Conservation (phyloP, 192 early-diverging fungal species). For the Backusella morwellensis region DNA sequence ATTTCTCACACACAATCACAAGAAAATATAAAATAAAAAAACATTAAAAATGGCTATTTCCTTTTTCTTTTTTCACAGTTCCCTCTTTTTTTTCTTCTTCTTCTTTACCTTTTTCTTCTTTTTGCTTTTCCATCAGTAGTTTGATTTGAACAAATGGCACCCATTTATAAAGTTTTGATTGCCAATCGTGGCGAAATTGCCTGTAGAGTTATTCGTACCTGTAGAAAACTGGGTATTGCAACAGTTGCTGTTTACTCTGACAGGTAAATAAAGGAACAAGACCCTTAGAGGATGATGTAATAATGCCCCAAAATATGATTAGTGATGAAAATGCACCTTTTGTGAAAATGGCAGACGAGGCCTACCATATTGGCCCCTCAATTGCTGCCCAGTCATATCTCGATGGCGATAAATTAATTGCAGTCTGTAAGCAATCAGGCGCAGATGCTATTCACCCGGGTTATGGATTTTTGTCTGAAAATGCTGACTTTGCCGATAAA, state of each 20-base stretch:
- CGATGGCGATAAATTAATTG: constrained; percentile 49
- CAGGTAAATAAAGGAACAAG: constrained; percentile 39
- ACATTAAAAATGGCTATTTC: not conserved
- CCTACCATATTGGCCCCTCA: constrained; percentile 53
- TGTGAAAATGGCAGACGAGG: constrained; percentile 55
- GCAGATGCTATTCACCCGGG: constrained; percentile 60
- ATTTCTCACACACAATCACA: constrained; percentile 4
- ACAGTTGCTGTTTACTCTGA: constrained; percentile 71
- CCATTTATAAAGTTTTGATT: constrained; percentile 53
- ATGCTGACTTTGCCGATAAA: constrained; percentile 53
- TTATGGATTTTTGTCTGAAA: constrained; percentile 64
- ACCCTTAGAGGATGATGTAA: too few relatives aligned
- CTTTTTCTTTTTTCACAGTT: not conserved
- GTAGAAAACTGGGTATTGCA: constrained; percentile 60
- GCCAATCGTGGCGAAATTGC: constrained; percentile 85
- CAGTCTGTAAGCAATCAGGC: constrained; percentile 42
- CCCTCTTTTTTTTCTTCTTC: not conserved
- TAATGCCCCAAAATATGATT: not conserved
- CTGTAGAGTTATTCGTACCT: constrained; percentile 68
- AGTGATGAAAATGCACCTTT: constrained; percentile 51
- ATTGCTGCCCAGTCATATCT: constrained; percentile 55
- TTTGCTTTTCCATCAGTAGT: not conserved
- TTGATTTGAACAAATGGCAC: not conserved
- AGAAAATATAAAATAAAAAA: constrained; percentile 7
- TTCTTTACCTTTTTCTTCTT: not conserved